Evolutionary conservation across 164 flowering plant species (phyloP), one percentile per base, ranked within the genome.

Genomic region (Berberis thunbergii): DNA sequence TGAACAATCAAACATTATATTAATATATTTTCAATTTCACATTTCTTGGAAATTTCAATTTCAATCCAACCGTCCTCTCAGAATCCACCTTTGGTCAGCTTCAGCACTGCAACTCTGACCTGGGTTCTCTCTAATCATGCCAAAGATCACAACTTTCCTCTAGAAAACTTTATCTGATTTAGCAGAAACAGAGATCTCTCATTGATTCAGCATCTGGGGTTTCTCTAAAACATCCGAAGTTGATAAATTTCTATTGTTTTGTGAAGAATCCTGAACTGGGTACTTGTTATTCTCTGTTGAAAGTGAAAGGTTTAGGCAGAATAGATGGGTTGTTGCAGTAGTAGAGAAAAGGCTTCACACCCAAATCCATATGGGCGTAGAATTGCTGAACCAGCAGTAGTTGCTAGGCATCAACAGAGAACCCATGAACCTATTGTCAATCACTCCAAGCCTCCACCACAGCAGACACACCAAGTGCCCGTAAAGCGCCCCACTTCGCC

Each of bases 301-400:
- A 26, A 26, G 26, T 26, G 26, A 26, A 26, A 26, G 26, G 12
- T 45, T 9, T 41, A n/a, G 49, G 49, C 8, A 49, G 4, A 7
- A 53, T 49, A 64, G 52, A 78, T 78, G 81, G 81, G 81, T 61
- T 45, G 12, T 9, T 71, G 72, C 46, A 71, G 56, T 60, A 59
- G 72, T 62, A 78, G 64, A 45, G 59, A 44, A 9, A 57, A 56
- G 46, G 63, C 41, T 50, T 60, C 74, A 48, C 59, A 63, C 26
- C 56, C 11, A 49, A 64, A 69, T 45, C 13, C 43, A 26, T 65
- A 69, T 61, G 72, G 56, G 26, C 46, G 69, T 43, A 52, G 65
- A 10, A 39, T 40, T 39, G 4, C 40, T 38, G 62, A 52, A 26
- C 26, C 26, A 56, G 58, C 38, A 12, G 49, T 2, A 26, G 55